Evolutionary conservation across 2,329 filamentous ascomycete genomes (phyloP), one percentile per base, ranked within the genome.

Genomic region (Trichoderma harzianum): DNA sequence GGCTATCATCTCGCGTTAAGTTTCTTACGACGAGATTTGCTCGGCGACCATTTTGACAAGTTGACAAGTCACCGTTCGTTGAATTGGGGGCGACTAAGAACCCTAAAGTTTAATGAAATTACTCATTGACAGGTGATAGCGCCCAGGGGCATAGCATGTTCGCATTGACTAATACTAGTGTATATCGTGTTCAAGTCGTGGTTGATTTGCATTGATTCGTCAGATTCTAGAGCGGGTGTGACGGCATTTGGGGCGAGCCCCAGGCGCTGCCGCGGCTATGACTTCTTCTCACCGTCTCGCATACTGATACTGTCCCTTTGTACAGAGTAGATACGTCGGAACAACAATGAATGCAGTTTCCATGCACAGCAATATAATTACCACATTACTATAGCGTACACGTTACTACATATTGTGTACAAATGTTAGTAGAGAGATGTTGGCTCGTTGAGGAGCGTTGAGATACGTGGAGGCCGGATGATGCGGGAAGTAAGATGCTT

Each of bases 101-200:
- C 39, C 57, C 28, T 36, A 62, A 69, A 69, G 39, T 61, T 28
- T 53, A 53, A 69, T 51, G 21, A 69, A 14, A 69, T 53, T 61
- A 36, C 39, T 36, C 21, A 26, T 28, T 36, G 67, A 53, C 34
- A 53, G 34, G 57, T 62, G 67, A 53, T 43, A 60, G 66, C 66
- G 36, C 26, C 55, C 55, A 69, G 66, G 65, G 66, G 66, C 3
- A 61, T 24, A 24, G 2, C 36, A 7, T 32, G 18, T 30, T n/a
- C n/a, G 16, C 66, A 51, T 69, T 8, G 60, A 26, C 55, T 34
- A 51, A 39, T 28, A 32, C 53, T 32, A 53, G 57, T 30, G 30
- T 32, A 30, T 21, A 34, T 53, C 5, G 14, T 16, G 11, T 34
- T 18, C 32, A 47, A 69, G 36, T 21, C 5, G n/a, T 11, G 26